Percentiles rank a stretch among this genome's conserved stretches.
These are phyloP conservation scores for Zoysia japonica DNA, from an alignment of 176 grass and related monocot genomes.

Conservation along the genomic window DNA sequence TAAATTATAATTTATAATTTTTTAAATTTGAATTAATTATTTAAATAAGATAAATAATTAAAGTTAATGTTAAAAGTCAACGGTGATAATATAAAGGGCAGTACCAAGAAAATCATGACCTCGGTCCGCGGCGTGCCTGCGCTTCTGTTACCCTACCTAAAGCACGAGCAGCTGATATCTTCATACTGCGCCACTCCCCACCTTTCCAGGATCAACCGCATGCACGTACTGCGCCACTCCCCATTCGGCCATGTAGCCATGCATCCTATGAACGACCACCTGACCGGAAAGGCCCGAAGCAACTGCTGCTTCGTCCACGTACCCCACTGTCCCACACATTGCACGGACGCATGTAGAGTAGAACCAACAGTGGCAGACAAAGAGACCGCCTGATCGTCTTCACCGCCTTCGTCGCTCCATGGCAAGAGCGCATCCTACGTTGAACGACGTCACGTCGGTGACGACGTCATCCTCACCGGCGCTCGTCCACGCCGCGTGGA, in stretches of 20 bases:
- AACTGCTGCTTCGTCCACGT: not conserved
- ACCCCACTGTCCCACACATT: not conserved
- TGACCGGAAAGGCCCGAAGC: not conserved
- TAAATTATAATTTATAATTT: too few species aligned
- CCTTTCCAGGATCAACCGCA: slow-evolving; percentile 39
- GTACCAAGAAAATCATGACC: too few species aligned
- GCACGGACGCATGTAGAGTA: not conserved
- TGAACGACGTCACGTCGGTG: not conserved
- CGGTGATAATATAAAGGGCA: too few species aligned
- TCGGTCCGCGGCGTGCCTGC: not conserved
- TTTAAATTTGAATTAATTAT: too few species aligned
- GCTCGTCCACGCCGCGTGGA: slow-evolving; percentile 31
- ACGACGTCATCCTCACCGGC: not conserved
- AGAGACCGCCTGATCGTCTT: not conserved
- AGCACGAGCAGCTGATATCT: not conserved
- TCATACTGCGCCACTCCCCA: not conserved
- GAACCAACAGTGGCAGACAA: not conserved
- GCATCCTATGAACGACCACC: not conserved
- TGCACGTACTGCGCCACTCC: not conserved
- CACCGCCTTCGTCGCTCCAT: not conserved
- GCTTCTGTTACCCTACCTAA: not conserved
- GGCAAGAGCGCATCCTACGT: slow-evolving; percentile 12
- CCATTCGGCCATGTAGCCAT: not conserved
- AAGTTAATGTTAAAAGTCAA: too few species aligned
- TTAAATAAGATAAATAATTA: too few species aligned